Evolutionary conservation across 2,329 filamentous ascomycete species (phyloP), one percentile per base, ranked within the genome.

Genomic region (Talaromyces sp.): DNA sequence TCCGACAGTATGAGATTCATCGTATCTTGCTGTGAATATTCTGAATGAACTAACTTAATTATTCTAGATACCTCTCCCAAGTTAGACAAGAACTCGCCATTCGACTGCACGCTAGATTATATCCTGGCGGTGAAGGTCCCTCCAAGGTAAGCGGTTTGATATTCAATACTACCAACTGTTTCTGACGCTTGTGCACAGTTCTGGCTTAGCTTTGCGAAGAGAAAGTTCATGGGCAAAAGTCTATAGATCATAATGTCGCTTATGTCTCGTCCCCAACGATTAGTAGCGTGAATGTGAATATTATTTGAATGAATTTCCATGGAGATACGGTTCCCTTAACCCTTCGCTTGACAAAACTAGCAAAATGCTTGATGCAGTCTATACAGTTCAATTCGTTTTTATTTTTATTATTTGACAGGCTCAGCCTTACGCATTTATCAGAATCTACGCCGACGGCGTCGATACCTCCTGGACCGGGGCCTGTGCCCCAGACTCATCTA

Each of bases 211-310:
- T 99, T 97, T 76, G 91, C 91, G 59, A 98, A 98, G 88, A 89
- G 95, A 80, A 97, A 97, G 87, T 99, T 99, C 75, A 98, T 99
- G 95, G 93, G 93, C 76, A 98, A 98, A 87, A 85, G 86, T 68
- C 81, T 95, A 79, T 93, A 82, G 68, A 70, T 72, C 47, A 56
- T 51, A 36, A 56, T 55, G 52, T 60, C 30, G 50, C 30, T 60
- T 36, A 55, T 55, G 56, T 52, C 56, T 58, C 42, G 42, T 57
- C 28, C 30, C 12, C 36, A 34, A 57, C 42, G 56, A 50, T 34
- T 57, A 44, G 56, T 52, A 58, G 56, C 56, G 27, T 58, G 42
- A 58, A 60, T 63, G 58, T 58, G 58, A 63, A 56, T 61, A 14
- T 60, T 34, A 36, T 44, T 55, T 34, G 31, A 28, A n/a, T 34